Percentiles rank a stretch among this genome's conserved stretches.
These are phyloP conservation scores for Yarrowia galli DNA, from an alignment of 1,139 yeast species.

Conservation along the genomic window DNA sequence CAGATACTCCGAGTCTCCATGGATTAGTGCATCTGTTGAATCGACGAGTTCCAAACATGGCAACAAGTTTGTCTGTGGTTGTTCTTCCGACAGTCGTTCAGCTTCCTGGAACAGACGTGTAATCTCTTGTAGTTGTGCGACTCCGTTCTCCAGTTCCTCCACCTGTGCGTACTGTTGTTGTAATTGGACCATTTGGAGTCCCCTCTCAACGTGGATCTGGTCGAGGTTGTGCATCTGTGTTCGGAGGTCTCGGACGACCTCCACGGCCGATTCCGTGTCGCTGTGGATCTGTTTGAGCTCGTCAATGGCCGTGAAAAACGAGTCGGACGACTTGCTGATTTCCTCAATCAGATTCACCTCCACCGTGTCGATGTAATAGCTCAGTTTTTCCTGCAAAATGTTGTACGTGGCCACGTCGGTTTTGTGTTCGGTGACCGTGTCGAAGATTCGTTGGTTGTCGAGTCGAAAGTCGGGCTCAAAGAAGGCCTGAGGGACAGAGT, in stretches of 20 bases:
- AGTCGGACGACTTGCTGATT: constrained; percentile 81
- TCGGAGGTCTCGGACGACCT: constrained; percentile 58
- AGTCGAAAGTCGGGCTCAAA: constrained; percentile 73
- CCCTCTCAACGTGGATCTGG: constrained; percentile 59
- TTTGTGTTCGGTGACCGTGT: constrained; percentile 68
- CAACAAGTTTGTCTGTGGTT: constrained; percentile 45
- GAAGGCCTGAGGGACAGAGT: constrained; percentile 70
- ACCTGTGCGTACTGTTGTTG: constrained; percentile 66
- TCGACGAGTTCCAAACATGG: constrained; percentile 62
- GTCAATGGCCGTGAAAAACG: constrained; percentile 83
- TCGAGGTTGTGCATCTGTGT: constrained; percentile 53
- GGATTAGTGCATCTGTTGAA: constrained; percentile 62
- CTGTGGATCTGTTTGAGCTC: constrained; percentile 71
- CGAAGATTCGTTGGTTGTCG: constrained; percentile 88
- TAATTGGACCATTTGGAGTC: constrained; percentile 60
- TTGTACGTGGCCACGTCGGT: constrained; percentile 59
- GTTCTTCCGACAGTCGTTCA: constrained; percentile 52
- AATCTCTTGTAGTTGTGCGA: constrained; percentile 67
- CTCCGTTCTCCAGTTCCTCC: constrained; percentile 65
- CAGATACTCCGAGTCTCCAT: constrained; percentile 54
- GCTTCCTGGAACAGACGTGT: constrained; percentile 62
- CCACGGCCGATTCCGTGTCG: constrained; percentile 62
- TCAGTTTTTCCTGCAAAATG: constrained; percentile 77
- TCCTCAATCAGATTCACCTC: constrained; percentile 82
- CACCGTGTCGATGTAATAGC: constrained; percentile 82